Evolutionary conservation across 306 rosid genomes (phyloP).

Genomic region (Trifolium pratense): DNA sequence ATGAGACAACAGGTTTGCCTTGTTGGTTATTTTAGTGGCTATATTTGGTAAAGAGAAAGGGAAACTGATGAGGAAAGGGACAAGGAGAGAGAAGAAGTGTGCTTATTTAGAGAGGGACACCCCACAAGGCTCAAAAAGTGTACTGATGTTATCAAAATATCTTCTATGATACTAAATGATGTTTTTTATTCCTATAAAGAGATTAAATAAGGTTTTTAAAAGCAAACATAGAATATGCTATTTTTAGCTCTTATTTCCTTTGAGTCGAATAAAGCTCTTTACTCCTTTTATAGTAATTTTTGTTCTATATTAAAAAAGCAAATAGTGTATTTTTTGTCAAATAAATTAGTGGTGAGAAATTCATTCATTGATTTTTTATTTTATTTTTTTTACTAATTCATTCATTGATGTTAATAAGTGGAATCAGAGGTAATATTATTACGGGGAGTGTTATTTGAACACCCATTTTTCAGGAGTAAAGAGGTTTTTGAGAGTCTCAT

Average conservation of each 20-base stretch:
- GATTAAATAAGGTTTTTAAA: neutral
- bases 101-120: neutral
- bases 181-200: neutral
- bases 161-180: neutral
- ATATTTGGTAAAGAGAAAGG: conserved; percentile 25
- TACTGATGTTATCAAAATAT: neutral
- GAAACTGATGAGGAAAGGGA: conserved; percentile 26
- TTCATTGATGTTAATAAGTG: no score
- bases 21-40: conserved; percentile 7
- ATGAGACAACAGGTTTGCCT: conserved; percentile 45
- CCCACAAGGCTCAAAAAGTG: neutral
- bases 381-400: no score
- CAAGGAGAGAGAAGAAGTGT: neutral
- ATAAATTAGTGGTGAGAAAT: no score
- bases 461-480: no score
- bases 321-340: no score
- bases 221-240: neutral
- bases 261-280: neutral
- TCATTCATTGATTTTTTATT: no score
- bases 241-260: neutral
- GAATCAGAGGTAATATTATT: no score
- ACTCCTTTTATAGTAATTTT: no score
- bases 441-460: no score
- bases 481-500: no score
- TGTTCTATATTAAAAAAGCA: no score